Evolutionary conservation across 1,284 basidiomycete genomes (phyloP), one percentile per base, ranked within the genome.

Genomic region (Ganoderma resinaceum): DNA sequence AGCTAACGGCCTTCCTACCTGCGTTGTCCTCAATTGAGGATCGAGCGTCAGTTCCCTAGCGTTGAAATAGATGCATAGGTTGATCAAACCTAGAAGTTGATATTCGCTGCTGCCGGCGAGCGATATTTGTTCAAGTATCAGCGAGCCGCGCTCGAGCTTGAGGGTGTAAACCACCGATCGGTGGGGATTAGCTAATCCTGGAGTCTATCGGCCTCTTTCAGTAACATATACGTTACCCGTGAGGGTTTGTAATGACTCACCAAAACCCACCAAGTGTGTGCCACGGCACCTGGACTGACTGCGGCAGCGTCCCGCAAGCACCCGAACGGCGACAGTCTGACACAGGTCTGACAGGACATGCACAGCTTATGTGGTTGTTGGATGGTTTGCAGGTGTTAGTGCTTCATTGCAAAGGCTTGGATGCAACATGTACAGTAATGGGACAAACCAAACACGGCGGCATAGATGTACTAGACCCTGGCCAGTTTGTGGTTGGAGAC

Each of bases 171-270:
- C 33, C 43, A 65, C 63, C 63, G 63, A 60, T 52, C 57, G 63
- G 63, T 60, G 57, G 42, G 33, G 42, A 60, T 65, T 65, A 65
- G 33, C 57, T 65, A 65, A 65, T 65, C 57, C 37, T 58, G 33
- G 63, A 60, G 63, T 31, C 23, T 59, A 20, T 52, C 31, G 33
- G 9, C 11, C 58, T n/a, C 20, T 20, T n/a, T 35, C 11, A n/a
- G 31, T 20, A n/a, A 58, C 55, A 55, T 20, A 33, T 31, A 55
- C 29, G 18, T 5, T 37, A 35, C 20, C 55, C 55, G 33, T 31
- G 33, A 31, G 29, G 55, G 20, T 58, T 58, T 58, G 55, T 3
- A 37, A 58, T 58, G 55, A 58, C 55, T 37, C 55, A 58, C 55
- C 33, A 23, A 35, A 33, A 31, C 53, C 29, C 53, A 55, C 29